These are phyloP conservation scores for Penicillium macrosclerotiorum DNA, from an alignment of 495 filamentous ascomycete species.

Conservation along the genomic window DNA sequence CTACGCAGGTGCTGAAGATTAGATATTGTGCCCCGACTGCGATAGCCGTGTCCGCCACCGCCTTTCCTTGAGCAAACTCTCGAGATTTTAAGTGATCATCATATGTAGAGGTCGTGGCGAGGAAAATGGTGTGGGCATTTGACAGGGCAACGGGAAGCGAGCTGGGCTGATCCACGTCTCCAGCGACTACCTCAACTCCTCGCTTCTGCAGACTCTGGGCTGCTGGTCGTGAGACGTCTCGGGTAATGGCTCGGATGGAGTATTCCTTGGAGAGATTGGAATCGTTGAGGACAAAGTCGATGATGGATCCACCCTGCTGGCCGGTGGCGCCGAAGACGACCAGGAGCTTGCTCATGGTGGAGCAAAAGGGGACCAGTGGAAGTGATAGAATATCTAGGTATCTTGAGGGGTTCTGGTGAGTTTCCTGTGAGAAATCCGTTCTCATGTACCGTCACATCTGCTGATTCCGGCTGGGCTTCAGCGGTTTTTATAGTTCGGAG, in stretches of 20 bases:
- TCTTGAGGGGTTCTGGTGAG: no score
- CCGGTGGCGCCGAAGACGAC: slow-evolving; percentile 64
- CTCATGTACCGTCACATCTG: no score
- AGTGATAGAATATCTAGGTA: no score
- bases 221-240: slow-evolving; percentile 27
- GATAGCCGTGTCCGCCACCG: slow-evolving; percentile 46
- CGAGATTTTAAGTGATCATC: slow-evolving; percentile 25
- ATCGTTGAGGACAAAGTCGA: slow-evolving; percentile 49
- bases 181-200: slow-evolving; percentile 38
- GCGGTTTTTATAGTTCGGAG: background rate
- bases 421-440: no score
- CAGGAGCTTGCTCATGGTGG: slow-evolving; percentile 48
- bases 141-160: slow-evolving; percentile 44
- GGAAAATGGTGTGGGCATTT: slow-evolving; percentile 48
- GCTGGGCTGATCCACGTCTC: slow-evolving; percentile 36
- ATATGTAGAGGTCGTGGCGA: slow-evolving; percentile 42
- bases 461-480: no score
- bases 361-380: no score
- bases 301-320: slow-evolving; percentile 58
- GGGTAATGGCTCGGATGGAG: slow-evolving; percentile 54
- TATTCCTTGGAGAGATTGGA: slow-evolving; percentile 46
- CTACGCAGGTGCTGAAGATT: slow-evolving; percentile 49
- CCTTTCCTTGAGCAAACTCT: slow-evolving; percentile 42
- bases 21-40: slow-evolving; percentile 42
- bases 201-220: slow-evolving; percentile 25